Base-by-base conservation (phyloP, 495 filamentous ascomycete species). In the Daldinia bambusicola region DNA sequence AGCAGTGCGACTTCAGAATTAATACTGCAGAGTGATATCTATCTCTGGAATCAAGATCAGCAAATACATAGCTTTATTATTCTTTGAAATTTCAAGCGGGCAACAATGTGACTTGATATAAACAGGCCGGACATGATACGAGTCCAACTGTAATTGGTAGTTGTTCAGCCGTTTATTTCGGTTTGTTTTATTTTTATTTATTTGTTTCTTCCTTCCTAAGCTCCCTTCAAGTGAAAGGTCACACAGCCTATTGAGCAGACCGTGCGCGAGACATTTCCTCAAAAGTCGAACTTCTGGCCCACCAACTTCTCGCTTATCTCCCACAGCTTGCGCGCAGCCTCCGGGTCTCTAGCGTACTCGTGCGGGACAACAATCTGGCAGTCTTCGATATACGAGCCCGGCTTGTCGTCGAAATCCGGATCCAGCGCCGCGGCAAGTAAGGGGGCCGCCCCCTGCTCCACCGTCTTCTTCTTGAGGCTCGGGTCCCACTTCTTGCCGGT, bases 311-410 rank as follows among this genome's bases (percentile, higher is more conserved):
- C 79, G 48, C 81, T 84, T 12, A 80, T 61, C 45, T 63, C 70
- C 83, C 82, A 84, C 32, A 84, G 63, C 64, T 73, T 78, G 34
- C 74, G 64, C 2, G 82, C 83, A 31, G 72, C 77, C 22, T 77
- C 76, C 18, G 77, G 72, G 18, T 82, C 79, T 0, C 52, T 60
- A 4, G 81, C 80, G 14, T 82, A 78, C 22, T 76, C 59, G 1
- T 73, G 68, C 14, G 77, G 53, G 0, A 55, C 8, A 14, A 43
- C 20, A n/a, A 79, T 61, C 55, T 80, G 71, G 66, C 77, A 79
- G 56, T 82, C 73, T n/a, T 71, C 56, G 7, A 81, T 64, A 40
- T 76, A 82, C 2, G 74, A 64, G 7, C 79, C 79, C 31, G 59
- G 51, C 52, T 41, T 48, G 37, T 60, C 67, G 9, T 67, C 57